Evolutionary conservation across 164 flowering plant genomes (phyloP).

Genomic region (Warburgia ugandensis): DNA sequence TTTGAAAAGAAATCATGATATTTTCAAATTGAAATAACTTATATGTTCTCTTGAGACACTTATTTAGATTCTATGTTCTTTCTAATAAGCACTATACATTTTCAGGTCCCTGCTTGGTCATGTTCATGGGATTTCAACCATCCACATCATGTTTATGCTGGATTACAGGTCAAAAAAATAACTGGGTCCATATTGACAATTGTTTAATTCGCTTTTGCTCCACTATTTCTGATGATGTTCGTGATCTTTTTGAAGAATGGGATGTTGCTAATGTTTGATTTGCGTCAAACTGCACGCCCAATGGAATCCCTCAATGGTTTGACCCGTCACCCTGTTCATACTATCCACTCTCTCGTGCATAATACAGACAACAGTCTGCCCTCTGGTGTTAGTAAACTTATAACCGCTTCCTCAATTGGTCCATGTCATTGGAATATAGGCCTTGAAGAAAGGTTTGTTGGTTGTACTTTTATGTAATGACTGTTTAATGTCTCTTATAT

Average conservation of each 20-base stretch:
- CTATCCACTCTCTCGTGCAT: slow-evolving; percentile 48
- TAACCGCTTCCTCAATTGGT: slow-evolving; percentile 78
- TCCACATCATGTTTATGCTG: slow-evolving; percentile 65
- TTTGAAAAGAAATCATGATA: too few species aligned
- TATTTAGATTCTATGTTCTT: background rate
- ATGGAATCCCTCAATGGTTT: slow-evolving; percentile 48
- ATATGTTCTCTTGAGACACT: background rate
- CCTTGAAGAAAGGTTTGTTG: slow-evolving; percentile 45
- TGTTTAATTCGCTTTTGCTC: background rate
- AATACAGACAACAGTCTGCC: slow-evolving; percentile 13
- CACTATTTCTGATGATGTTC: background rate
- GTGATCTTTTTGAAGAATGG: slow-evolving; percentile 60
- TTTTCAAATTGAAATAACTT: background rate
- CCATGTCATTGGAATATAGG: slow-evolving; percentile 59
- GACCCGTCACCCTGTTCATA: slow-evolving; percentile 60
- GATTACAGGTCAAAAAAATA: slow-evolving; percentile 85
- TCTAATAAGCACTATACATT: background rate
- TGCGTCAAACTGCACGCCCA: slow-evolving; percentile 60
- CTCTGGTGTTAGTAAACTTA: slow-evolving; percentile 29
- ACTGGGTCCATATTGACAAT: too few species aligned
- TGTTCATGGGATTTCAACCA: slow-evolving; percentile 78
- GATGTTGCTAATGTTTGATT: slow-evolving; percentile 64
- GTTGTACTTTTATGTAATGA: background rate
- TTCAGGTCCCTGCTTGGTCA: slow-evolving; percentile 87
- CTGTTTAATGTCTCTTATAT: background rate